Conservation (phyloP, 192 early-diverging fungal genomes). For the Martensiomyces pterosporus region DNA sequence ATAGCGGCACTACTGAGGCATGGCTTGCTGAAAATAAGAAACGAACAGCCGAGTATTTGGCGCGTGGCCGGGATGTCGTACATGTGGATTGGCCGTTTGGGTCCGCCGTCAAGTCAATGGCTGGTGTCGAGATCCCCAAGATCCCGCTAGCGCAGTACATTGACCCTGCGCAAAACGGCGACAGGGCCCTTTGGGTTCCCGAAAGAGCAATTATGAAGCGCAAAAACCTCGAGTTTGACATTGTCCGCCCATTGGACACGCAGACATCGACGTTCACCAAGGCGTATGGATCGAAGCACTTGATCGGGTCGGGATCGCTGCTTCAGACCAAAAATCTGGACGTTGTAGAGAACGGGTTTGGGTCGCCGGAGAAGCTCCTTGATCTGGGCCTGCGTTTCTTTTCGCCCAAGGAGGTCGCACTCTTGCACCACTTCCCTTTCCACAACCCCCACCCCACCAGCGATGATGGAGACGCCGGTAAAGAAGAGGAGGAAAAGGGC, state of each 20-base stretch:
- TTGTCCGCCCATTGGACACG: constrained; percentile 18
- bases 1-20: too few relatives aligned
- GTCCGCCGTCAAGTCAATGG: background rate
- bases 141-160: constrained; percentile 18
- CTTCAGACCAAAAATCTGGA: constrained; percentile 72
- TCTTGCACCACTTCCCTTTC: constrained; percentile 74
- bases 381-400: constrained; percentile 75
- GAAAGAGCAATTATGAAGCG: constrained; percentile 31
- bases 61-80: constrained; percentile 14
- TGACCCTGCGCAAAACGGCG: constrained; percentile 3
- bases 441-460: background rate
- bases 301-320: constrained; percentile 73
- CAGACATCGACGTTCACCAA: constrained; percentile 60
- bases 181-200: constrained; percentile 13
- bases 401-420: constrained; percentile 74
- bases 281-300: constrained; percentile 77
- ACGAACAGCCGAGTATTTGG: constrained; percentile 18
- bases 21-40: constrained; percentile 1
- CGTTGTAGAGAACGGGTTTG: constrained; percentile 60
- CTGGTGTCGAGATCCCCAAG: background rate
- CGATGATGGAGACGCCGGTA: background rate
- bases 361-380: constrained; percentile 60
- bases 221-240: constrained; percentile 29
- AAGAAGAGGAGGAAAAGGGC: too few relatives aligned
- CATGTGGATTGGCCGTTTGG: constrained; percentile 35